These are phyloP conservation scores for Elongisporangium senticosum DNA, from an alignment of 352 stramenopile species.

Conservation along the genomic window DNA sequence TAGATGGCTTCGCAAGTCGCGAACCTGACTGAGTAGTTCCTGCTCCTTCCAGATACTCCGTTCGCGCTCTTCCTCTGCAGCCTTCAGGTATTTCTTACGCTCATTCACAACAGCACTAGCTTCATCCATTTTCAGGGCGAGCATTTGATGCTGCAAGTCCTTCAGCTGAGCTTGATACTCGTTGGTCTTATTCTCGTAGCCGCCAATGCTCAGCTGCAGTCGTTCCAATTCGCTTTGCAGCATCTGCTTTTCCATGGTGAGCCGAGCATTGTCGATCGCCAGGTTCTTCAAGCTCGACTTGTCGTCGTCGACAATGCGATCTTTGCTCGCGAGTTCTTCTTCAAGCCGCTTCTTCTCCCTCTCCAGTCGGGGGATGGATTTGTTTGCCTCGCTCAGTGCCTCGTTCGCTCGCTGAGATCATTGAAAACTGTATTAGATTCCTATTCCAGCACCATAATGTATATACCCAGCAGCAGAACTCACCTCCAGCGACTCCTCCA, in stretches of 20 bases:
- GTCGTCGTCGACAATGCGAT: slow-evolving; percentile 2
- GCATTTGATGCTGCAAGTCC: slow-evolving; percentile 39
- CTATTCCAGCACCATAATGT: no score
- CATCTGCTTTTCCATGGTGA: slow-evolving; percentile 19
- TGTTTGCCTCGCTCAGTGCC: slow-evolving; percentile 10
- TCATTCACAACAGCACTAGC: slow-evolving; percentile 45
- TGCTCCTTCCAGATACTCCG: slow-evolving; percentile 52
- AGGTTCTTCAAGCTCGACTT: slow-evolving; percentile 9
- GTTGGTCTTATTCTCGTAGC: slow-evolving; percentile 25
- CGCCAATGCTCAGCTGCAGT: slow-evolving; percentile 9
- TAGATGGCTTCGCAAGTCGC: slow-evolving; percentile 42
- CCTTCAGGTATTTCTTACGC: slow-evolving; percentile 40
- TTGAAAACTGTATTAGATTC: neutral
- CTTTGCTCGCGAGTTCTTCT: slow-evolving; percentile 6
- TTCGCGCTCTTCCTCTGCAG: slow-evolving; percentile 46
- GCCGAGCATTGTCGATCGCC: slow-evolving; percentile 10
- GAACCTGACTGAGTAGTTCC: slow-evolving; percentile 38
- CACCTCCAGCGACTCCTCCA: slow-evolving; percentile 13
- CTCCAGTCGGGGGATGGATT: slow-evolving; percentile 12
- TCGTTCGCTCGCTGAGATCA: slow-evolving; percentile 17
- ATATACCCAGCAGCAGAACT: neutral
- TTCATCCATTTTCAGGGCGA: slow-evolving; percentile 51
- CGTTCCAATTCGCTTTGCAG: slow-evolving; percentile 15
- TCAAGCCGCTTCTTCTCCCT: slow-evolving; percentile 19
- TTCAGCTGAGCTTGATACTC: slow-evolving; percentile 20